A percentile compares a stretch with the other conserved stretches of the same genome.
phyloP scores from a whole-genome alignment of 768 basidiomycete species.

The Wakefieldia striispora region DNA sequence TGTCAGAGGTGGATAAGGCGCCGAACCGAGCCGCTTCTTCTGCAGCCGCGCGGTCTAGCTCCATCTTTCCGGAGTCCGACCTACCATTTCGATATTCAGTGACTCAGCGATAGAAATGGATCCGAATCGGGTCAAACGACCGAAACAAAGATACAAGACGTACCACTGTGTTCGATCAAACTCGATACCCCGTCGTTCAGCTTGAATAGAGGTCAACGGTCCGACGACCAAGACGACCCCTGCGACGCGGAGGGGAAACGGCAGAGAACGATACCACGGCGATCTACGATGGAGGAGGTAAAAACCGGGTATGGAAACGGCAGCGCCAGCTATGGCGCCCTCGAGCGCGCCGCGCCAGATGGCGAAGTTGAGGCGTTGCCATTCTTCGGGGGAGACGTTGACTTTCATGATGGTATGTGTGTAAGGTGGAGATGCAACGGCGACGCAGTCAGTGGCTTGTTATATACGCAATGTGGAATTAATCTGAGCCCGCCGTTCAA shows the following conservation, averaged over 20 bases:
- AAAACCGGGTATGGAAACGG: constrained; percentile 49
- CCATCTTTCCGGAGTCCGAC: constrained; percentile 44
- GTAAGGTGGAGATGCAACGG: not conserved
- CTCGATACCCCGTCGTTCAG: constrained; percentile 64
- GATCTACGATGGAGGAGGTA: constrained; percentile 50
- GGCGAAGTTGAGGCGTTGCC: constrained; percentile 51
- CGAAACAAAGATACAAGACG: constrained; percentile 13
- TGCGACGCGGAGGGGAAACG: constrained; percentile 65
- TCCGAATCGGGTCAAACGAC: too few species aligned
- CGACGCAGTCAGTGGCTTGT: not conserved
- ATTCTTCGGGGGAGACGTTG: constrained; percentile 42
- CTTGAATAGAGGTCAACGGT: constrained; percentile 68
- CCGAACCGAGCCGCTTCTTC: constrained; percentile 46
- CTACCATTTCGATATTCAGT: constrained; percentile 7
- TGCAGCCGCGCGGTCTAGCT: constrained; percentile 48
- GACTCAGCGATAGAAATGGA: not conserved
- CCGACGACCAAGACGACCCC: constrained; percentile 66
- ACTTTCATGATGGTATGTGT: constrained; percentile 26
- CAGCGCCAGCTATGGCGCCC: constrained; percentile 46
- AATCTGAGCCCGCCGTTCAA: too few species aligned
- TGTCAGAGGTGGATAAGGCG: constrained; percentile 46
- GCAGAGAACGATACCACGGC: constrained; percentile 62
- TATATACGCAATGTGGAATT: not conserved
- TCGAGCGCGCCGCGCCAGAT: constrained; percentile 63
- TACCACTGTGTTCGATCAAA: constrained; percentile 67